Conservation (phyloP, 139 green algal species). For the Tetraselmis chui region DNA sequence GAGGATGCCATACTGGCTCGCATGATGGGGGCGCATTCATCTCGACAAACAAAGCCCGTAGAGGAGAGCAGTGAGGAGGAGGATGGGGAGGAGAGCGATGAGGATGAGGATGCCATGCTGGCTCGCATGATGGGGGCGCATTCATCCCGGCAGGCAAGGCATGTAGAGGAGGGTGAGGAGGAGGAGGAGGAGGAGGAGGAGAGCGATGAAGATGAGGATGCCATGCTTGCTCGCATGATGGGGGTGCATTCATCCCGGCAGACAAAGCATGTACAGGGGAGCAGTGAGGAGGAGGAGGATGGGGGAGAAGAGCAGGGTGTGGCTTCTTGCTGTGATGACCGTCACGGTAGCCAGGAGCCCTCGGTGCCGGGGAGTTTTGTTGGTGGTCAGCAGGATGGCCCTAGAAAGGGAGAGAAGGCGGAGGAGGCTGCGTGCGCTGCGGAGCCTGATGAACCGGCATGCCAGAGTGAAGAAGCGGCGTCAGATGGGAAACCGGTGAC, state of each 20-base stretch:
- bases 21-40: not conserved
- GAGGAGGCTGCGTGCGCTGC: too few species aligned
- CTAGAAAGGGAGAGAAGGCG: slow-evolving; percentile 10
- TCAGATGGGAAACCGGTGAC: too few species aligned
- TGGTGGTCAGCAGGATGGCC: slow-evolving; percentile 8
- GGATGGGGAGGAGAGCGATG: slow-evolving; percentile 30
- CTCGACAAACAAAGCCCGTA: too few species aligned
- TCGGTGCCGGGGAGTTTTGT: slow-evolving; percentile 50
- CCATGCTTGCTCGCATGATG: slow-evolving; percentile 4
- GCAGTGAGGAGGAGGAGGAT: slow-evolving; percentile 32
- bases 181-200: slow-evolving; percentile 29
- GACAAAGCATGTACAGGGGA: not conserved
- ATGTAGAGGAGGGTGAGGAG: slow-evolving; percentile 15
- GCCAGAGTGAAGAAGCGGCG: too few species aligned
- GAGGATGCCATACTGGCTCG: slow-evolving; percentile 9
- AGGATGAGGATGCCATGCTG: slow-evolving; percentile 39
- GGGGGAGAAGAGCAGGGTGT: slow-evolving; percentile 44
- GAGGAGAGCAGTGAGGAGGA: slow-evolving; percentile 26
- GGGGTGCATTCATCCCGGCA: not conserved
- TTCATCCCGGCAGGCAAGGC: too few species aligned
- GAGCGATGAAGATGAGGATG: slow-evolving; percentile 28
- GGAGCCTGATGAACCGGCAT: too few species aligned
- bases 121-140: not conserved
- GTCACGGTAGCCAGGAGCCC: too few species aligned
- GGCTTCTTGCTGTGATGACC: too few species aligned